A percentile compares a stretch with the other conserved stretches of the same genome.
Conservation (phyloP, 257 asterid genomes). For the Jacaranda mimosifolia region DNA sequence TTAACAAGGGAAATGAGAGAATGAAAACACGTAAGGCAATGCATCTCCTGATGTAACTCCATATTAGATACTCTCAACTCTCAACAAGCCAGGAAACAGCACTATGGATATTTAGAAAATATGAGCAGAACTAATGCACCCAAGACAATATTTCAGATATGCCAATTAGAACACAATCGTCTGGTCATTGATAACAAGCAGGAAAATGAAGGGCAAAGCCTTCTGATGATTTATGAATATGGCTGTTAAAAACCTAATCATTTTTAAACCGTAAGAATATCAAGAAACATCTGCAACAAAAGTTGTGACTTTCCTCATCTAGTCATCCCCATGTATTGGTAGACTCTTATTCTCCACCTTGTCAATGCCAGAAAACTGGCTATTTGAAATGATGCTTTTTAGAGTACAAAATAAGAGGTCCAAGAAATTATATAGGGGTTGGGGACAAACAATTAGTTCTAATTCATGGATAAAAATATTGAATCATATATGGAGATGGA, state of each 20-base stretch:
- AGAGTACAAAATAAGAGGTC: neutral
- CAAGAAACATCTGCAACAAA: neutral
- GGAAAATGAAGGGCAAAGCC: neutral
- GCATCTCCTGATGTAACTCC: too few species aligned
- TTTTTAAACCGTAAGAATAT: neutral
- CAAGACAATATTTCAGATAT: too few species aligned
- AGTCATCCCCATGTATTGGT: neutral
- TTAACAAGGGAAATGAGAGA: too few species aligned
- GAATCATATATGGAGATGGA: neutral
- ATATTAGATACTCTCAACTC: too few species aligned
- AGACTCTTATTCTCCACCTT: neutral
- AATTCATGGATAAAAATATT: neutral
- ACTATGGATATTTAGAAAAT: too few species aligned
- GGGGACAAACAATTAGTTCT: neutral
- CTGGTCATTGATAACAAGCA: neutral
- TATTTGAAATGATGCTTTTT: neutral
- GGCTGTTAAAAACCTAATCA: neutral
- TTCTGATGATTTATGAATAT: neutral
- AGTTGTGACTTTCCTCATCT: neutral
- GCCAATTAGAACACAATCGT: neutral
- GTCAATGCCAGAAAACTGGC: neutral
- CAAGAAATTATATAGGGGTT: neutral
- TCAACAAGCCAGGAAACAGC: too few species aligned
- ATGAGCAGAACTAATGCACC: neutral
- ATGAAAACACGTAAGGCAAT: too few species aligned